A percentile compares a stretch with the other conserved stretches of the same genome.
Conservation (phyloP, 176 grass and related monocot genomes). For the Oryza officinalis region DNA sequence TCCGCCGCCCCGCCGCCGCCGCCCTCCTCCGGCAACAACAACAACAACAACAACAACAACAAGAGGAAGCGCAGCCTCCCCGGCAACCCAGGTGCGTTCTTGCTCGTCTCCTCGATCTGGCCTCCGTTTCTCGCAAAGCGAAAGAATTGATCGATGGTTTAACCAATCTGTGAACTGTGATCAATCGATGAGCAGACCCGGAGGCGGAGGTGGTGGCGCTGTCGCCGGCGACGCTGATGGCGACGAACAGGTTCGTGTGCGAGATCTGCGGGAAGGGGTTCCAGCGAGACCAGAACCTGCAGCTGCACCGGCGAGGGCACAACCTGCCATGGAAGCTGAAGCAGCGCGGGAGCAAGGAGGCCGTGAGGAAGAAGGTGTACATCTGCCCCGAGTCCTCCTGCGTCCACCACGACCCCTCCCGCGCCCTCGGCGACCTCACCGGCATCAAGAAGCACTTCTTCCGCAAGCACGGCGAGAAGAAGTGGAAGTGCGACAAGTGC, state of each 20-base stretch:
- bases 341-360: constrained; percentile 61
- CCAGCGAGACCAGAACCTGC: constrained; percentile 97
- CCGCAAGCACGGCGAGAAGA: constrained; percentile 99
- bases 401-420: constrained; percentile 83
- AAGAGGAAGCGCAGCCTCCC: constrained; percentile 94
- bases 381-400: constrained; percentile 81
- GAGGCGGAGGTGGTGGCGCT: constrained; percentile 90
- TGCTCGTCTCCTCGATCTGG: not conserved
- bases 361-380: constrained; percentile 71
- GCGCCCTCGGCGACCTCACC: constrained; percentile 90
- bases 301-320: constrained; percentile 95
- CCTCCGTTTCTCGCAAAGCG: not conserved
- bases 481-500: constrained; percentile 99
- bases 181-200: constrained; percentile 69
- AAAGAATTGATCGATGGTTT: not conserved
- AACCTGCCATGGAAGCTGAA: constrained; percentile 99
- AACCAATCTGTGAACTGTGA: too few relatives aligned
- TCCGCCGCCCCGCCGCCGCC: not conserved
- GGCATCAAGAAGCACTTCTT: constrained; percentile 99
- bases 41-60: constrained; percentile 32
- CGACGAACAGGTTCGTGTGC: constrained; percentile 92
- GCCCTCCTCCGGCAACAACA: constrained; percentile 21
- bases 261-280: constrained; percentile 98
- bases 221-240: constrained; percentile 94
- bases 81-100: constrained; percentile 73